Evolutionary conservation across 1,284 basidiomycete species (phyloP).

Genomic region (Wolfiporia cocos): DNA sequence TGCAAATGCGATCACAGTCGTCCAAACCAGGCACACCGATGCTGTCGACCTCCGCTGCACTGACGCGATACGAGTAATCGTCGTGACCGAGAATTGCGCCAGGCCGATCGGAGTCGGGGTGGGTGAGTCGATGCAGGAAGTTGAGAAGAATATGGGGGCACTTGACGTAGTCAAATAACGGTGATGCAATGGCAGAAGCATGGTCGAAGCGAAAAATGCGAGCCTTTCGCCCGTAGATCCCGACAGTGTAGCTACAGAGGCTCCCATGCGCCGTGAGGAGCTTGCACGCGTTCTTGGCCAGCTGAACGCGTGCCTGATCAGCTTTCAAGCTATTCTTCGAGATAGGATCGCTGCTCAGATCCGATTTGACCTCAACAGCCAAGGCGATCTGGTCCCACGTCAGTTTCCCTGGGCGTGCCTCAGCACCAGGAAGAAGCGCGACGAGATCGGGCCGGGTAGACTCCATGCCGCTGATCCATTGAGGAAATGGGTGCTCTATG

Average conservation of each 20-base stretch:
- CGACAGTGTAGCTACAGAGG: constrained; percentile 7
- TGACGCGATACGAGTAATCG: background rate
- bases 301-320: background rate
- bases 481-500: background rate
- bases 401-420: background rate
- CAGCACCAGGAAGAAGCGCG: background rate
- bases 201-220: constrained; percentile 16
- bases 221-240: constrained; percentile 11
- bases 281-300: constrained; percentile 8
- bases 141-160: constrained; percentile 5
- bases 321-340: background rate
- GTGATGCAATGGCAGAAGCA: no score
- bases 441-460: background rate
- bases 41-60: background rate
- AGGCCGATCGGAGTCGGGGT: constrained; percentile 7
- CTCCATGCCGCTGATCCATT: background rate
- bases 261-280: constrained; percentile 9
- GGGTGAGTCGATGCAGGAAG: constrained; percentile 12
- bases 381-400: background rate
- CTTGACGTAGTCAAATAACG: constrained; percentile 4
- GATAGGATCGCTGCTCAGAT: background rate
- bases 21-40: background rate
- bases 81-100: background rate
- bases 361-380: no score
- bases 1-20: background rate